Evolutionary conservation across 129 eudicot species (phyloP).

Genomic region (Deinandra increscens): DNA sequence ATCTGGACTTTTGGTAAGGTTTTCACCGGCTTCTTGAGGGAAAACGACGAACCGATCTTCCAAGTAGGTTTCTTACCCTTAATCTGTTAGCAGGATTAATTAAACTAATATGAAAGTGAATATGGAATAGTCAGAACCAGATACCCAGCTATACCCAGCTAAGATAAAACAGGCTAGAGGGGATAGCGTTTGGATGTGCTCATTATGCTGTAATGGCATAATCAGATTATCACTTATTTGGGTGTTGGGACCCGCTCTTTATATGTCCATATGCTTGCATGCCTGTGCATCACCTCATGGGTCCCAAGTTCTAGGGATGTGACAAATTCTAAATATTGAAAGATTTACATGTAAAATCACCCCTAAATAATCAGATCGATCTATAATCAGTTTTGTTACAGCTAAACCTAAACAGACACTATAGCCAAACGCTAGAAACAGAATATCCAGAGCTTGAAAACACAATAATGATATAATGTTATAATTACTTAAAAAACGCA

Average conservation of each 20-base stretch:
- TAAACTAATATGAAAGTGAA: not conserved
- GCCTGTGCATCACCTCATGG: too few species aligned
- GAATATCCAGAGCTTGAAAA: not conserved
- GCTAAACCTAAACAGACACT: not conserved
- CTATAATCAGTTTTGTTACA: not conserved
- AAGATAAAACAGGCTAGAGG: not conserved
- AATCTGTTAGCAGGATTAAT: conserved; percentile 36
- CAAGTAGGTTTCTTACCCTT: conserved; percentile 70
- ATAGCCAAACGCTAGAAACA: not conserved
- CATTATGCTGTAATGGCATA: not conserved
- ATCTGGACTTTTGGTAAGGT: conserved; percentile 65
- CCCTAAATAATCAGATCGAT: not conserved
- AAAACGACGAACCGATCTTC: conserved; percentile 78
- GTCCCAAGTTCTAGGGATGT: too few species aligned
- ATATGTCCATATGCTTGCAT: too few species aligned
- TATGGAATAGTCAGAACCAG: not conserved
- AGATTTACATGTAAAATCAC: not conserved
- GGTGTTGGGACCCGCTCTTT: too few species aligned
- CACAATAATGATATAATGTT: not conserved
- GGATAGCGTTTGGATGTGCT: not conserved
- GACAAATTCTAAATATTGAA: not conserved
- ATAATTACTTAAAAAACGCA: not conserved
- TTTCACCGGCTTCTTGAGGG: conserved; percentile 59
- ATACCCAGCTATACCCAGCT: not conserved
- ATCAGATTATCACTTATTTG: not conserved